Base-by-base conservation (phyloP, 495 filamentous ascomycete species). In the Neurospora tetraspora region DNA sequence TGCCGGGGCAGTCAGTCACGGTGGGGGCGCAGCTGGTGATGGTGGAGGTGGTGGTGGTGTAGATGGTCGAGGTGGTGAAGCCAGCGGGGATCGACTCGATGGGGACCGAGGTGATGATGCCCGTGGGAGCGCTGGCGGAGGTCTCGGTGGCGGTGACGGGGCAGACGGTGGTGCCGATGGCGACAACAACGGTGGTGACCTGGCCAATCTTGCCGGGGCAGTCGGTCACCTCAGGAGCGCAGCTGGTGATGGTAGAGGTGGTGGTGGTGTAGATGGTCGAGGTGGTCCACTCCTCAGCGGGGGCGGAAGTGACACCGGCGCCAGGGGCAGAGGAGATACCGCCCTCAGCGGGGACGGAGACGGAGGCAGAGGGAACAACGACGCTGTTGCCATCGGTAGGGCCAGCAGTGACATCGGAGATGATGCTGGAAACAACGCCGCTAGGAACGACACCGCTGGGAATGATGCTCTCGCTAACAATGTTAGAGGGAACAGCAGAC, bases 151-250 rank as follows among this genome's bases (percentile, higher is more conserved):
- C 68, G 2, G 82, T 82, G 5, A 85, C 79, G 39, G 84, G 84
- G 78, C 83, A 86, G 39, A 85, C 75, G 16, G 83, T 86, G 9
- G 82, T 84, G 42, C 80, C 81, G 31, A 80, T 45, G 14, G 81
- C 77, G 38, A 85, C 74, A 10, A 76, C 81, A 69, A 82, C 77
- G 59, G 83, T 85, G n/a, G 79, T 78, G 14, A 85, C 81, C 39
- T 72, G 53, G 4, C 74, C 77, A 5, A 53, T 53, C 8, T 65
- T 34, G n/a, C 70, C 74, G 27, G 76, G 78, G 85, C 74, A 91
- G 84, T 88, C 79, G 72, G 86, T 89, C 74, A 91, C 87, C 47
- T 82, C 83, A 39, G 89, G 80, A 73, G 82, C 85, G 81, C 90
- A 92, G 37, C 84, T 85, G 2, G 85, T 89, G 74, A 89, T 82